Evolutionary conservation across 768 basidiomycete species (phyloP).

Genomic region (Saitozyma podzolica): DNA sequence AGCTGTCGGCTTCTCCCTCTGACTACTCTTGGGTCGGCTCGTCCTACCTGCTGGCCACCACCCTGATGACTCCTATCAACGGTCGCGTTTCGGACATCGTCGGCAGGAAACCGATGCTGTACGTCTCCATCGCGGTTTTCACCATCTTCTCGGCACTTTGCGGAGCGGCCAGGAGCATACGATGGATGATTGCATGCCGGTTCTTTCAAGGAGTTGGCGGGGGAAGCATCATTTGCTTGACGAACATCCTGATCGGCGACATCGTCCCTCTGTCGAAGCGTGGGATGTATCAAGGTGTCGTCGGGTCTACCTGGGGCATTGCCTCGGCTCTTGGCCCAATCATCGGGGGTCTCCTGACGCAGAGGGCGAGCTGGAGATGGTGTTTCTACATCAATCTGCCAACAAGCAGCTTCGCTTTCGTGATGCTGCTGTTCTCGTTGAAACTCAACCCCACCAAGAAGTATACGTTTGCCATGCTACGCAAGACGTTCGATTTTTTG

Average conservation of each 20-base stretch:
- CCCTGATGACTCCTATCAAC: conserved; percentile 31
- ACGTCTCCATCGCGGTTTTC: conserved; percentile 41
- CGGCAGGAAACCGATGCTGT: conserved; percentile 45
- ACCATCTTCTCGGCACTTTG: conserved; percentile 42
- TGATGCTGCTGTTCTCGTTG: conserved; percentile 50
- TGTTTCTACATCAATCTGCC: conserved; percentile 52
- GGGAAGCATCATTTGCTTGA: conserved; percentile 43
- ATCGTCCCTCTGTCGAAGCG: conserved; percentile 78
- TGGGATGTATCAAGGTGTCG: conserved; percentile 66
- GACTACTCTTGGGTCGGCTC: conserved; percentile 48
- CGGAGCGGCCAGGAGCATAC: conserved; percentile 40
- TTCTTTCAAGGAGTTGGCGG: conserved; percentile 48
- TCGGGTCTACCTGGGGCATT: conserved; percentile 73
- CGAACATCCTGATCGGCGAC: conserved; percentile 55
- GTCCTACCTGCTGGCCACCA: conserved; percentile 32
- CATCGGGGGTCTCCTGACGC: conserved; percentile 62
- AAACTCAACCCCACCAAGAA: conserved; percentile 49
- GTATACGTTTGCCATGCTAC: conserved; percentile 32
- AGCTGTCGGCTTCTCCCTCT: conserved; percentile 40
- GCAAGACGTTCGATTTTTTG: conserved; percentile 52
- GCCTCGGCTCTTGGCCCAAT: conserved; percentile 74
- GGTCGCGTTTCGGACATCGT: conserved; percentile 46
- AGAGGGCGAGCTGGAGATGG: conserved; percentile 37
- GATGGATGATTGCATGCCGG: conserved; percentile 37
- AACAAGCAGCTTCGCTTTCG: conserved; percentile 45